Base-by-base conservation (phyloP, 805 yeast genomes). In the Wickerhamiella sergipiensis region DNA sequence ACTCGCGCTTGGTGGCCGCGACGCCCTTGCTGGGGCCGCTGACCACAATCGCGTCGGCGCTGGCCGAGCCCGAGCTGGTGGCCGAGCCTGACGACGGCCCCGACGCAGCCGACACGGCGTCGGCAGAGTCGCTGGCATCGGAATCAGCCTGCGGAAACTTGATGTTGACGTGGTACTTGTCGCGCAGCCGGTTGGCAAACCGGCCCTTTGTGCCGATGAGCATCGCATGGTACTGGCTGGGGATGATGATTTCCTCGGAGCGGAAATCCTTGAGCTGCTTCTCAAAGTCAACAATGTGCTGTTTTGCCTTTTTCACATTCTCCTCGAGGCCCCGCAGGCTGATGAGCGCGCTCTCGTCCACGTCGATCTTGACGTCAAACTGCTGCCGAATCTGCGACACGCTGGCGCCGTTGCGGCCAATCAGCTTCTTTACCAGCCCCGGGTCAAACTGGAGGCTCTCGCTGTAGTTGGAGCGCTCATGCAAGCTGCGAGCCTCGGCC, bases 391-490 rank as follows among this genome's bases (percentile, higher is more conserved):
- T 65, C 47, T 77, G 71, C 58, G 78, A 77, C 62, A 92, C 69
- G 62, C 80, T 79, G 43, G 85, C 70, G 51, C 99, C 98, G 54
- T 79, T 84, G 64, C 83, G 84, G 58, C 99, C 99, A 66, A 92
- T 87, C 50, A 94, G 73, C 67, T 92, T 80, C 26, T 92, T 76
- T 53, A 90, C 70, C 46, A 79, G 77, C 48, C 73, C 69, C 2
- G 79, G 67, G 55, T 96, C 94, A 63, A 87, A 80, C 29, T 71
- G 72, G 49, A 82, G 63, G 40, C 68, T 67, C 18, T 76, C 68
- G 17, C 75, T 62, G 58, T 69, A 74, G 44, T 72, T 70, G 51
- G 71, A 66, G 36, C 71, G 67, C 42, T 73, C 73, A 52, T 71
- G 75, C 59, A 70, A 70, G 58, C 76, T 76, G 55, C 72, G 69